Base-by-base conservation (phyloP, 352 stramenopile species). In the Phytophthora nicotianae region DNA sequence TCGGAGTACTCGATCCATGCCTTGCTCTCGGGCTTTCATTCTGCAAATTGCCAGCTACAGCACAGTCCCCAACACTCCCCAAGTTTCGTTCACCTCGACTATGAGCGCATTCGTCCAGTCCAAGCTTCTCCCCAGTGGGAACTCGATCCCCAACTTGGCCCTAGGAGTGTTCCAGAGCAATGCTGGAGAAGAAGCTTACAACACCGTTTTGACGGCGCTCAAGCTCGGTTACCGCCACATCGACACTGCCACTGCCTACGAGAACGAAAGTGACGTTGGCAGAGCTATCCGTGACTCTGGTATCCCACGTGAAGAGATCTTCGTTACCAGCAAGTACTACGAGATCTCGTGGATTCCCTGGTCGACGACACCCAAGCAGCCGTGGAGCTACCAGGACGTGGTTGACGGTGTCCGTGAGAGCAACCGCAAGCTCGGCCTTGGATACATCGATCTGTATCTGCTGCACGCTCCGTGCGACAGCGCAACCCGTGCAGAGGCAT, bases 261-360 rank as follows among this genome's bases (percentile, higher is more conserved):
- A 81, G 10, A 98, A 98, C 63, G 89, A 97, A 42, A 57, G 45
- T 14, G 87, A 93, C n/a, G 92, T 97, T 11, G 91, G 91, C 19
- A 54, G 68, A 33, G 91, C 75, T 8, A 66, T 92, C 49, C 62
- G 52, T 21, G 88, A 96, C 58, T 89, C 85, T 19, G 79, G 88
- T 23, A 66, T 96, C 6, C 72, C 77, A 6, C 79, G 89, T 13
- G 55, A 83, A 5, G 75, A 95, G 19, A 80, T 97, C 23, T 97
- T 96, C 65, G 48, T 97, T 2, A 95, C 87, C n/a, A 93, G 77
- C 55, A 97, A 97, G 65, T 75, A 94, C 41, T 62, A 43, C 47
- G 56, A 64, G 16, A 29, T 58, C 1, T 59, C 58, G 29, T 65
- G 58, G 57, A 32, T 49, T 29, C 48, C 46, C 13, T 58, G 47